Evolutionary conservation across 345 rosid genomes (phyloP).

Genomic region (Citrus australasica): DNA sequence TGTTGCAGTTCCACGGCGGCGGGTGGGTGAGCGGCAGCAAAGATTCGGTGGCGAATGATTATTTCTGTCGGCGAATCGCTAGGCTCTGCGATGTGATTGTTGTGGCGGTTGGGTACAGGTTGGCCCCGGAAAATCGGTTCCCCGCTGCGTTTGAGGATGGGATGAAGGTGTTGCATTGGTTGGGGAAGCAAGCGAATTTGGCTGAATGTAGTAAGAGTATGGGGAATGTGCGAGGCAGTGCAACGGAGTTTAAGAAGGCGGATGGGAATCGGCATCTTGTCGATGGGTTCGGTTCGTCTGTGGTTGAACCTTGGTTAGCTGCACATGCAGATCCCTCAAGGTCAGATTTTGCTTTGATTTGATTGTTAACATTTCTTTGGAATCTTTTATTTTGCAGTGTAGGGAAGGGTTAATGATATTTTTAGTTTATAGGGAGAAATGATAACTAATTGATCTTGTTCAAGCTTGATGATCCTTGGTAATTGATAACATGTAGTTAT

Average conservation of each 20-base stretch:
- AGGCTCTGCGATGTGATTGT: slow-evolving; percentile 83
- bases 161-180: slow-evolving; percentile 76
- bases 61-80: slow-evolving; percentile 71
- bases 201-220: slow-evolving; percentile 79
- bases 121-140: slow-evolving; percentile 83
- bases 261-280: slow-evolving; percentile 64
- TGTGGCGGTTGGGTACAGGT: slow-evolving; percentile 87
- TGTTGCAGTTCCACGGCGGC: slow-evolving; percentile 94
- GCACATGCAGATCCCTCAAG: slow-evolving; percentile 95
- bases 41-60: slow-evolving; percentile 86
- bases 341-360: slow-evolving; percentile 29
- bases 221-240: slow-evolving; percentile 42
- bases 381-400: neutral
- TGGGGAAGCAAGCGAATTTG: slow-evolving; percentile 94
- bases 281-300: slow-evolving; percentile 76
- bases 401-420: neutral
- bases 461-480: neutral
- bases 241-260: slow-evolving; percentile 54
- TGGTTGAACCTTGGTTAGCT: slow-evolving; percentile 98
- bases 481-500: neutral
- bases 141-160: slow-evolving; percentile 94
- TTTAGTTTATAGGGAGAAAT: neutral
- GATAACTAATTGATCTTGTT: neutral
- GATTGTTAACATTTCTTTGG: neutral
- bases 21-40: slow-evolving; percentile 96